phyloP scores from a whole-genome alignment of 495 filamentous ascomycete genomes.

The Hypoxylon crocopeplum region DNA sequence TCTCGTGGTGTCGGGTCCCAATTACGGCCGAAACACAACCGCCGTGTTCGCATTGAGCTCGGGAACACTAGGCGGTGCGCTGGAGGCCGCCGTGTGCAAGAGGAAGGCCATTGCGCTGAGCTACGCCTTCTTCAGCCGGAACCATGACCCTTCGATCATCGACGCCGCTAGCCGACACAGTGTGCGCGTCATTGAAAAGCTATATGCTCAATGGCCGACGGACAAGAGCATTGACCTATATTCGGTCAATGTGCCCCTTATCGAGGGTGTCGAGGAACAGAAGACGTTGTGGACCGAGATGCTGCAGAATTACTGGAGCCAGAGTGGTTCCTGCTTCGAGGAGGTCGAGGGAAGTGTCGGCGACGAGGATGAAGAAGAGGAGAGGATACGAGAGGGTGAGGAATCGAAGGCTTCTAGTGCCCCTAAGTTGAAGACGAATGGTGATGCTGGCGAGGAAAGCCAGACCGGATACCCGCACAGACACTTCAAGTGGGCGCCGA shows the following conservation, averaged over 20 bases:
- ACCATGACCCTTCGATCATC: slow-evolving; percentile 81
- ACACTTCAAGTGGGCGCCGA: slow-evolving; percentile 94
- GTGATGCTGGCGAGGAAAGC: slow-evolving; percentile 39
- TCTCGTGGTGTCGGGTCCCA: slow-evolving; percentile 87
- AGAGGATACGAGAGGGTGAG: slow-evolving; percentile 68
- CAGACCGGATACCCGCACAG: slow-evolving; percentile 66
- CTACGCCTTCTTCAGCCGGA: slow-evolving; percentile 78
- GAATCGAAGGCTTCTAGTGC: slow-evolving; percentile 32
- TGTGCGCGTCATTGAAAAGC: slow-evolving; percentile 77
- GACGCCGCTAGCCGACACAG: slow-evolving; percentile 71
- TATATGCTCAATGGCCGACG: slow-evolving; percentile 74
- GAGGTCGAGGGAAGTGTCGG: slow-evolving; percentile 69
- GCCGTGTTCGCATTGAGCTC: slow-evolving; percentile 88
- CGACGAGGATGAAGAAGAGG: slow-evolving; percentile 68
- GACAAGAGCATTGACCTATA: slow-evolving; percentile 76
- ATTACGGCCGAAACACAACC: slow-evolving; percentile 94
- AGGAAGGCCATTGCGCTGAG: slow-evolving; percentile 79
- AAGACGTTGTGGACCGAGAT: slow-evolving; percentile 81
- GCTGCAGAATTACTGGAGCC: slow-evolving; percentile 85
- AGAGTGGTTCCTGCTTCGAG: slow-evolving; percentile 79
- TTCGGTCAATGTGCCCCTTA: slow-evolving; percentile 83
- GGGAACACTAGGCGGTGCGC: slow-evolving; percentile 87
- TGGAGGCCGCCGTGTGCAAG: slow-evolving; percentile 89
- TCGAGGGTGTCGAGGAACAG: slow-evolving; percentile 67
- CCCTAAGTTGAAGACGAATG: slow-evolving; percentile 14